Conservation (phyloP, 305 asterid genomes). For the Ilex paraguariensis region DNA sequence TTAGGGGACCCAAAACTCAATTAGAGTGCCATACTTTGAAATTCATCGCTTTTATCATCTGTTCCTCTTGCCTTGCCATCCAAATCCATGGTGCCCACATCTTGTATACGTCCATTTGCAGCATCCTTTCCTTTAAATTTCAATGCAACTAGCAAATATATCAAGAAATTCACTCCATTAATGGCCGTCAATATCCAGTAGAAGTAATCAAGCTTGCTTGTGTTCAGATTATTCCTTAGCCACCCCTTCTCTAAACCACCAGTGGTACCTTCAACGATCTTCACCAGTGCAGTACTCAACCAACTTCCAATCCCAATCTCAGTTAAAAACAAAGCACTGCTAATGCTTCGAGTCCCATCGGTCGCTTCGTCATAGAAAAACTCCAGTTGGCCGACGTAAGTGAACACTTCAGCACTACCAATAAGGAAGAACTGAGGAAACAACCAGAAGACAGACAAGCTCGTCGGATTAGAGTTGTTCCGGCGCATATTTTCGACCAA, state of each 20-base stretch:
- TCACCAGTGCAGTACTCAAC: constrained; percentile 69
- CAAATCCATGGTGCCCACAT: constrained; percentile 22
- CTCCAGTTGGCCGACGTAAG: constrained; percentile 82
- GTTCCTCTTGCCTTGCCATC: not conserved
- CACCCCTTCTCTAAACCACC: constrained; percentile 57
- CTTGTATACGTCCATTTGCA: constrained; percentile 12
- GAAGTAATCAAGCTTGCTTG: constrained; percentile 51
- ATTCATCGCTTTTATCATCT: not conserved
- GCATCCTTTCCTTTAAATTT: constrained; percentile 35
- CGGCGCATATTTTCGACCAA: constrained; percentile 45
- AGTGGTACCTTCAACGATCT: constrained; percentile 29
- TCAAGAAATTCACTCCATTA: constrained; percentile 50
- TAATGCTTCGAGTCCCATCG: constrained; percentile 71
- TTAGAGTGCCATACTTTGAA: not conserved
- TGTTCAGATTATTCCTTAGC: constrained; percentile 50
- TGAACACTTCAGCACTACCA: constrained; percentile 68
- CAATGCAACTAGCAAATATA: constrained; percentile 41
- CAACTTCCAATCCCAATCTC: constrained; percentile 87
- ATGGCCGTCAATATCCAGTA: constrained; percentile 61
- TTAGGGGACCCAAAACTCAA: too few relatives aligned
- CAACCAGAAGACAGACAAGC: constrained; percentile 55
- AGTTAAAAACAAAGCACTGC: constrained; percentile 72
- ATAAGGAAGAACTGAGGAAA: constrained; percentile 68
- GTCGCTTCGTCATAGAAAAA: constrained; percentile 81
- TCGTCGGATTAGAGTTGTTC: not conserved